Base-by-base conservation (phyloP, 305 asterid genomes). In the Fraxinus sp. region DNA sequence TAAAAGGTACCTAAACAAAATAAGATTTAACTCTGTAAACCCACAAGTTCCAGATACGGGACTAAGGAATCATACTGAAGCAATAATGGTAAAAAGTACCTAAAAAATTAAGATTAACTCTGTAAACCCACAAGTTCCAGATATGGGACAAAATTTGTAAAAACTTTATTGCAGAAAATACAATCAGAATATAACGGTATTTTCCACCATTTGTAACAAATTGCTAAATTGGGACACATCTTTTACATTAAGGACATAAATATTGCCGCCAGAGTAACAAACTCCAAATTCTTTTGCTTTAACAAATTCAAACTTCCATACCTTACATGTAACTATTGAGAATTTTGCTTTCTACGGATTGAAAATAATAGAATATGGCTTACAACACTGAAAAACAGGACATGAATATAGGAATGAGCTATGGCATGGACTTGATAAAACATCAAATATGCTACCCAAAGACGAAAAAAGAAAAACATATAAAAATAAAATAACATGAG, bases 1-100 rank as follows among this genome's bases (percentile, higher is more conserved):
- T 80, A 97, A 82, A 55, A 97, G 96, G 91, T 93, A 97, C 99
- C 99, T 97, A 89, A 83, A 84, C 80, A 80, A 83, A 84, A 79
- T 79, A 64, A 81, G 70, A 77, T 30, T 72, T 43, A 66, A 68
- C 78, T 33, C 64, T 36, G 80, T 75, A 77, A 89, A 75, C 22
- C 41, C 84, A 75, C 82, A 77, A 82, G 75, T 39, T 78, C 71
- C 77, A 32, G 71, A 46, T 46, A 46, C 6, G 6, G n/a, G n/a
- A 46, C 57, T 46, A 46, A 46, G 57, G 57, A 46, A 46, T 46
- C 57, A 46, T 46, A 11, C 57, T 46, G 57, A 46, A 46, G 57
- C 57, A 46, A 46, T 46, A 46, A 46, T 46, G 5, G 57, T 13
- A 43, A 43, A 43, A 43, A 43, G 55, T 43, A 43, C 57, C 18